These are phyloP conservation scores for Aquilaria malaccensis DNA, from an alignment of 345 rosid genomes.

Conservation along the genomic window DNA sequence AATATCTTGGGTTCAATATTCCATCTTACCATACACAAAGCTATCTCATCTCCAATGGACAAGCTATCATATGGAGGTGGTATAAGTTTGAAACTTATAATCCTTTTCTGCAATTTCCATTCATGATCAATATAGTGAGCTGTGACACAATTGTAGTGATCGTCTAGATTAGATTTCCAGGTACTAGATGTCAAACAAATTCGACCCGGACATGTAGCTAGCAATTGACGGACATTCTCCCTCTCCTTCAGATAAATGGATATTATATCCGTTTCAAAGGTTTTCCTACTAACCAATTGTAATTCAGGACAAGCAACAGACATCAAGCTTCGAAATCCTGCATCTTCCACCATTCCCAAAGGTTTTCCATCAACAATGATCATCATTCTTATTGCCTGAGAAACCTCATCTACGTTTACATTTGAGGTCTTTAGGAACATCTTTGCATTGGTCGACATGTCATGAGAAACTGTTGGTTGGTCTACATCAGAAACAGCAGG, in stretches of 20 bases:
- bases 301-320: constrained; percentile 21
- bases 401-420: constrained; percentile 18
- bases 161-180: constrained; percentile 16
- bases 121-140: constrained; percentile 23
- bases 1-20: constrained; percentile 26
- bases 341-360: constrained; percentile 16
- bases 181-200: constrained; percentile 22
- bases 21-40: constrained; percentile 20
- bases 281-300: constrained; percentile 11
- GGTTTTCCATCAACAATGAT: constrained; percentile 18
- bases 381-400: constrained; percentile 17
- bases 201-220: constrained; percentile 27
- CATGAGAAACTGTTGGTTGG: constrained; percentile 12
- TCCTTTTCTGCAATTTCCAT: constrained; percentile 25
- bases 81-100: constrained; percentile 18
- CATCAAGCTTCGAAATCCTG: constrained; percentile 21
- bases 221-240: constrained; percentile 16
- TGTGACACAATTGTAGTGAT: constrained; percentile 19
- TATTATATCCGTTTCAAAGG: constrained; percentile 16
- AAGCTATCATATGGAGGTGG: constrained; percentile 22
- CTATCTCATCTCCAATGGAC: constrained; percentile 19
- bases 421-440: constrained; percentile 11
- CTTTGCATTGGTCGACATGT: constrained; percentile 10
- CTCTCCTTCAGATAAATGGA: constrained; percentile 16
- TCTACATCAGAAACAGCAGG: constrained; percentile 5